These are phyloP conservation scores for Climacium dendroides DNA, from an alignment of 225 moss, liverwort and hornwort genomes.

Conservation along the genomic window DNA sequence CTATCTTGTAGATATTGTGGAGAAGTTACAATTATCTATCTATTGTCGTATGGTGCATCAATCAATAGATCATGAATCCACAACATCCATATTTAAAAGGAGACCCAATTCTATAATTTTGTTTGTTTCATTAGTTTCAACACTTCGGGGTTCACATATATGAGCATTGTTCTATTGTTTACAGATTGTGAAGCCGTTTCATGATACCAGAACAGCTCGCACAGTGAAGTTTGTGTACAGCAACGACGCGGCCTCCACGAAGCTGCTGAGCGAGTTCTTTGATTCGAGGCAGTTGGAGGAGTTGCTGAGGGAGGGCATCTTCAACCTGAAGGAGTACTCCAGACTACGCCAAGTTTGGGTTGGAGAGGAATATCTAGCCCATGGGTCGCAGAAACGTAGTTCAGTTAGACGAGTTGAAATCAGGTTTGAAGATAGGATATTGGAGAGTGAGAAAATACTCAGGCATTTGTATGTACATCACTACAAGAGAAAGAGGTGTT, in stretches of 20 bases:
- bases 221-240: conserved; percentile 33
- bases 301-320: conserved; percentile 9
- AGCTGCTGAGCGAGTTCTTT: conserved; percentile 13
- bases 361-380: no score
- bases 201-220: conserved; percentile 16
- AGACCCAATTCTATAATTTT: background rate
- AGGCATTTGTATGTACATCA: background rate
- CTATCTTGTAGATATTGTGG: background rate
- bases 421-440: background rate
- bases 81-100: background rate
- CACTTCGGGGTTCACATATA: background rate
- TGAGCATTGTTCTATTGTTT: background rate
- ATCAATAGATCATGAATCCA: background rate
- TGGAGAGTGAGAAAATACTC: background rate
- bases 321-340: conserved; percentile 9
- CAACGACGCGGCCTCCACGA: conserved; percentile 11
- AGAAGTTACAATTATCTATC: background rate
- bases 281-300: conserved; percentile 5
- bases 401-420: background rate
- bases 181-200: conserved; percentile 29
- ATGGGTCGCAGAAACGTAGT: background rate
- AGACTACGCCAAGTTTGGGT: conserved; percentile 2
- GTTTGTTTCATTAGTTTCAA: background rate
- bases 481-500: no score
- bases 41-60: no score